A percentile compares a stretch with the other conserved stretches of the same genome.
Evolutionary conservation across 2,329 filamentous ascomycete species (phyloP).

Genomic region (Aureobasidium vineae): DNA sequence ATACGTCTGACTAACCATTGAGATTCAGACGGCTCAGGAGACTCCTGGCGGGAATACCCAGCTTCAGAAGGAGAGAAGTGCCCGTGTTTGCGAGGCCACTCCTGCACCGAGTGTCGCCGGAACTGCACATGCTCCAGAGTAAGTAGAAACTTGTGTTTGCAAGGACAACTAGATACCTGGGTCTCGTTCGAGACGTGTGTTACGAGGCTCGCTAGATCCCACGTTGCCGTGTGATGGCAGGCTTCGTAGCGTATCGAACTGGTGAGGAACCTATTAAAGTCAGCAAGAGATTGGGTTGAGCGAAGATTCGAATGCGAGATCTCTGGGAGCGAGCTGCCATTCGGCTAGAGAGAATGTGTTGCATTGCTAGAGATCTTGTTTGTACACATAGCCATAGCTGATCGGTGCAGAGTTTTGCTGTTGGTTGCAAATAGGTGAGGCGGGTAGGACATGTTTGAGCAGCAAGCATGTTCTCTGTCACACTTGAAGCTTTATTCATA

Average conservation of each 20-base stretch:
- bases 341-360: constrained; percentile 1
- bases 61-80: neutral
- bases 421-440: neutral
- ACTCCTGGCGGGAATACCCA: neutral
- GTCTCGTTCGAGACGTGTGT: neutral
- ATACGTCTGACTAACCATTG: neutral
- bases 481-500: neutral
- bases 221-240: neutral
- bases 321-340: neutral
- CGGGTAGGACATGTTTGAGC: neutral
- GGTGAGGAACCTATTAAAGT: neutral
- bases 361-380: too few relatives aligned
- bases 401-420: neutral
- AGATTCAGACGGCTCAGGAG: neutral
- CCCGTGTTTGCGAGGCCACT: neutral
- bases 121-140: constrained; percentile 1
- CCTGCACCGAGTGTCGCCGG: neutral
- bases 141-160: constrained; percentile 13
- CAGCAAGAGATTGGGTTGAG: neutral
- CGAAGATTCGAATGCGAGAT: constrained; percentile 1
- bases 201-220: neutral
- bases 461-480: neutral
- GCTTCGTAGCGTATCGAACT: neutral
- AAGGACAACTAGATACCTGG: constrained; percentile 4
- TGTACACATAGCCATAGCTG: neutral